Evolutionary conservation across 1,284 basidiomycete genomes (phyloP).

Genomic region (Cryptococcus depauperatus): DNA sequence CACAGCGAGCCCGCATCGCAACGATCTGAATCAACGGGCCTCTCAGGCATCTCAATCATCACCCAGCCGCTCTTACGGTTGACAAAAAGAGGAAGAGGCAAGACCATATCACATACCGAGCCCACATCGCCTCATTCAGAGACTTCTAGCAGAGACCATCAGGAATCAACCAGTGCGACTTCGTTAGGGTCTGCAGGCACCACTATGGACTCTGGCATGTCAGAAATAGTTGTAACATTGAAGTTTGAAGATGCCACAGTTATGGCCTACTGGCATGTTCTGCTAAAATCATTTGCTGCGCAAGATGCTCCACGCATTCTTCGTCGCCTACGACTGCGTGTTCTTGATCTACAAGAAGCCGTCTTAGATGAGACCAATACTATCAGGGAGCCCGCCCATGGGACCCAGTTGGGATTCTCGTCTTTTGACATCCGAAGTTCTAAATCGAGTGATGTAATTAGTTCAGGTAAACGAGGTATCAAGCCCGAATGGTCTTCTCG

Average conservation of each 20-base stretch:
- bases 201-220: neutral
- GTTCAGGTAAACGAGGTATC: neutral
- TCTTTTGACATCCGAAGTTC: constrained; percentile 7
- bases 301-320: constrained; percentile 7
- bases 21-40: neutral
- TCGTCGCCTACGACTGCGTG: constrained; percentile 18
- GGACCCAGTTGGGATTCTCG: neutral
- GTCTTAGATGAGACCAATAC: neutral
- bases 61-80: too few relatives aligned
- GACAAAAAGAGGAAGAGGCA: neutral
- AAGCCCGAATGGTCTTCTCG: constrained; percentile 19
- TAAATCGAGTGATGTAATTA: constrained; percentile 1
- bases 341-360: constrained; percentile 23
- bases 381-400: neutral
- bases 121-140: too few relatives aligned
- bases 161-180: too few relatives aligned
- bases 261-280: constrained; percentile 5
- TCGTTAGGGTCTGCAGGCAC: neutral
- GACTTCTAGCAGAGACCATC: too few relatives aligned
- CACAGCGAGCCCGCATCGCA: neutral
- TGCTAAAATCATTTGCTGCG: constrained; percentile 5
- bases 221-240: constrained; percentile 2
- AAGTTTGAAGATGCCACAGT: constrained; percentile 1
- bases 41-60: neutral
- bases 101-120: neutral